Percentiles rank a stretch among this genome's conserved stretches.
phyloP scores from a whole-genome alignment of 1,284 basidiomycete species.

The Exobasidium rhododendri region DNA sequence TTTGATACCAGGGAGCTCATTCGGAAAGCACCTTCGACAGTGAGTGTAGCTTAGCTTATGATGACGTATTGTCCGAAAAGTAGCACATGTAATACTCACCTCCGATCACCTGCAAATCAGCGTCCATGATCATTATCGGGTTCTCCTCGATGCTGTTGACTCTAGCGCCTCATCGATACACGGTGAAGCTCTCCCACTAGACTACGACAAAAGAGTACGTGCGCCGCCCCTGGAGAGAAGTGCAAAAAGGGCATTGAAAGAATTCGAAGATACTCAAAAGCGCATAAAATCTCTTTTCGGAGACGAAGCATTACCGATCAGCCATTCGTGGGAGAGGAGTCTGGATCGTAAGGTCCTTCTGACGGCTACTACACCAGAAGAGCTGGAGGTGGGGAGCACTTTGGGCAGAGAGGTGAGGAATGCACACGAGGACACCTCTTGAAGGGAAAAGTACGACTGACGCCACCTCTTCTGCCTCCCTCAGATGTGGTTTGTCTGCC shows the following conservation, averaged over 20 bases:
- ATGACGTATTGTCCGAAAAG: neutral
- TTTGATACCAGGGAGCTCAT: constrained; percentile 32
- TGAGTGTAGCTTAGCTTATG: constrained; percentile 11
- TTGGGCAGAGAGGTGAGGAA: constrained; percentile 22
- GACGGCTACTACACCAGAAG: constrained; percentile 40
- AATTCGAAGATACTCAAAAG: constrained; percentile 26
- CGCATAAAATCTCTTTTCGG: constrained; percentile 25
- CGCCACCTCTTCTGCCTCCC: constrained; percentile 3
- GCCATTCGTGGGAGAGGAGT: neutral
- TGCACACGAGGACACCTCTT: too few species aligned
- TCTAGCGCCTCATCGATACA: constrained; percentile 1
- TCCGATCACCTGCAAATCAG: neutral
- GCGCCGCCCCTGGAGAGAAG: constrained; percentile 31
- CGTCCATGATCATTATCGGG: constrained; percentile 39
- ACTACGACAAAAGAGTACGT: constrained; percentile 38
- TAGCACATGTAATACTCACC: neutral
- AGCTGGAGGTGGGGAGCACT: constrained; percentile 17
- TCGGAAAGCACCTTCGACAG: constrained; percentile 45
- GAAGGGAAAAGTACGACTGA: neutral
- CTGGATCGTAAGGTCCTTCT: constrained; percentile 20
- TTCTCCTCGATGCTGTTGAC: constrained; percentile 31
- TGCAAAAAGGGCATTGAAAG: constrained; percentile 22
- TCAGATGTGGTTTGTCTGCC: constrained; percentile 45
- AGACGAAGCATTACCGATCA: neutral
- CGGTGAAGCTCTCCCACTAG: constrained; percentile 20